Evolutionary conservation across 345 rosid species (phyloP).

Genomic region (Litchi chinensis): DNA sequence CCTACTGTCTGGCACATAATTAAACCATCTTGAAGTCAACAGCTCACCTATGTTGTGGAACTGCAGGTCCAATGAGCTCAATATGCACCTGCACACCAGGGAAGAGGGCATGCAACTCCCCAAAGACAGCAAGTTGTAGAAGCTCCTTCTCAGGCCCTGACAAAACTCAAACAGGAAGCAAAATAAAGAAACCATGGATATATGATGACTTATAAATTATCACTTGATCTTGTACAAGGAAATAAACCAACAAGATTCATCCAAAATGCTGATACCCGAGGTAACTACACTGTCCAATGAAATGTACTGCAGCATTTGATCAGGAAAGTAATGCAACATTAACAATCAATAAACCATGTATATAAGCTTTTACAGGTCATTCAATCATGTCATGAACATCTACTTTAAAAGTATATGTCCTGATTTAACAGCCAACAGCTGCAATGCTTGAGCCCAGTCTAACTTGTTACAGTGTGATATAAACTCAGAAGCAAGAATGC

Average conservation of each 20-base stretch:
- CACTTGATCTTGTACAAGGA: neutral
- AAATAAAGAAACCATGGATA: neutral
- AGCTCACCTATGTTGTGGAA: conserved; percentile 68
- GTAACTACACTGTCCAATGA: neutral
- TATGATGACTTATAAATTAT: neutral
- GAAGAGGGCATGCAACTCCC: conserved; percentile 80
- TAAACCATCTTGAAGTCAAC: conserved; percentile 16
- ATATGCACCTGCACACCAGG: conserved; percentile 60
- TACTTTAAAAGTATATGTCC: neutral
- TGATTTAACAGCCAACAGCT: conserved; percentile 11
- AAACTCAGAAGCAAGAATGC: neutral
- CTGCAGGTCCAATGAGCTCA: conserved; percentile 79
- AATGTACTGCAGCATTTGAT: neutral
- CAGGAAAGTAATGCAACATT: conserved; percentile 6
- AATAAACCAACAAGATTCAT: neutral
- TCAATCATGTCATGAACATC: neutral
- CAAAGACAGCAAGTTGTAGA: conserved; percentile 74
- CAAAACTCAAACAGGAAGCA: conserved; percentile 29
- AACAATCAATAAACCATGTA: neutral
- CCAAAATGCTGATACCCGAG: neutral
- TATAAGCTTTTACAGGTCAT: neutral
- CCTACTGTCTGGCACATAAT: neutral
- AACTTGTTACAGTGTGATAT: neutral
- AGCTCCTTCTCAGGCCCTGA: conserved; percentile 97
- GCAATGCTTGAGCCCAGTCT: conserved; percentile 4